Conservation (phyloP, 495 filamentous ascomycete species). For the Clohesyomyces aquaticus region DNA sequence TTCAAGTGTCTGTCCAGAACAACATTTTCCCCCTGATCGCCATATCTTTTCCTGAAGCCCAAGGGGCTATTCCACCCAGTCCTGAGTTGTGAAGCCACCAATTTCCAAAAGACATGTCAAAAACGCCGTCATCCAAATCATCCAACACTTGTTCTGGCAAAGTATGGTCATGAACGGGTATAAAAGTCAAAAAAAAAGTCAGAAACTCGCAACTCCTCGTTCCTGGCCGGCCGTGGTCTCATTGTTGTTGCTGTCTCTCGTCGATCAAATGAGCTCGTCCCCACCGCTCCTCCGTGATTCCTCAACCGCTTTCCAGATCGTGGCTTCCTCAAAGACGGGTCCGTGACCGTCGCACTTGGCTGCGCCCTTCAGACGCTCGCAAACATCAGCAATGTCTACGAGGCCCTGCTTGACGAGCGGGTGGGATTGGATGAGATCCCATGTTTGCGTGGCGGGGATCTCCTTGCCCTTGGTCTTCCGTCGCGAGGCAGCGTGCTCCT, state of each 20-base stretch:
- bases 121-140: slow-evolving; percentile 21
- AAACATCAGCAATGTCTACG: slow-evolving; percentile 83
- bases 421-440: slow-evolving; percentile 89
- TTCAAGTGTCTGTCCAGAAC: neutral
- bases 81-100: neutral
- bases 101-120: neutral
- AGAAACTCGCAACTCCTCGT: slow-evolving; percentile 16
- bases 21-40: slow-evolving; percentile 13
- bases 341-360: slow-evolving; percentile 91
- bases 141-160: neutral
- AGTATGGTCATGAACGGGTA: slow-evolving; percentile 23
- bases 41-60: slow-evolving; percentile 10
- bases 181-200: too few relatives aligned
- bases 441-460: slow-evolving; percentile 78
- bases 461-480: slow-evolving; percentile 70
- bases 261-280: slow-evolving; percentile 45
- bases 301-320: slow-evolving; percentile 74
- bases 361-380: slow-evolving; percentile 69
- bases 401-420: slow-evolving; percentile 75
- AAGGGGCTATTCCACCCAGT: neutral
- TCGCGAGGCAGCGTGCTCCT: slow-evolving; percentile 20
- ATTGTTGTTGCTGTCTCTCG: neutral
- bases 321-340: slow-evolving; percentile 82
- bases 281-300: slow-evolving; percentile 57
- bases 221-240: neutral